Evolutionary conservation across 768 basidiomycete genomes (phyloP).

Genomic region (Trametes cinnabarina): DNA sequence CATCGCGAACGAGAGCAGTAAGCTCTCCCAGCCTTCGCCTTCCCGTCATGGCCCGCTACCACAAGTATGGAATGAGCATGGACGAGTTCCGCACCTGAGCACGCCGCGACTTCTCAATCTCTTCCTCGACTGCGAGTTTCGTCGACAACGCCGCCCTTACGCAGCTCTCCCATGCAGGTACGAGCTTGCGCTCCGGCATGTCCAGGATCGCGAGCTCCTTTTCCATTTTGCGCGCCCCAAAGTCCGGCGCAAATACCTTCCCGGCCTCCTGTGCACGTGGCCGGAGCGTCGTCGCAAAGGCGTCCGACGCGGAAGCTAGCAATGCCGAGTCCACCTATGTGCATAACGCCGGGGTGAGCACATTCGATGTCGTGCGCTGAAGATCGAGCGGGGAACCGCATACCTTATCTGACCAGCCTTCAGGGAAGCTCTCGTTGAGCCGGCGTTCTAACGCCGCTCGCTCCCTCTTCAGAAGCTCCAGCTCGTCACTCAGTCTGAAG

Average conservation of each 20-base stretch:
- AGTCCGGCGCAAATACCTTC: slow-evolving; percentile 41
- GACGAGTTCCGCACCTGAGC: slow-evolving; percentile 42
- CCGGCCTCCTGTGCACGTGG: slow-evolving; percentile 22
- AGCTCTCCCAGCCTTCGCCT: not conserved
- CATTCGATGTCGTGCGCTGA: not conserved
- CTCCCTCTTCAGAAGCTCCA: slow-evolving; percentile 54
- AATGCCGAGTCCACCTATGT: slow-evolving; percentile 43
- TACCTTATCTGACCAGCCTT: slow-evolving; percentile 40
- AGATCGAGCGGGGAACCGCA: not conserved
- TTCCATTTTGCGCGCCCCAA: slow-evolving; percentile 44
- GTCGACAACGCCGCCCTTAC: slow-evolving; percentile 37
- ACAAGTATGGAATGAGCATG: not conserved
- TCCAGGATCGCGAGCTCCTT: slow-evolving; percentile 44
- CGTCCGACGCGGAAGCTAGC: slow-evolving; percentile 28
- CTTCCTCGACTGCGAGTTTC: slow-evolving; percentile 48
- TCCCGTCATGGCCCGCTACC: not conserved
- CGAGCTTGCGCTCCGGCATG: slow-evolving; percentile 38
- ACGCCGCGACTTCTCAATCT: slow-evolving; percentile 41
- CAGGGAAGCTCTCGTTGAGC: slow-evolving; percentile 32
- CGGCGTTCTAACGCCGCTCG: slow-evolving; percentile 43
- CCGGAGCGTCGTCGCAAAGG: slow-evolving; percentile 34
- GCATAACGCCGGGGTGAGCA: not conserved
- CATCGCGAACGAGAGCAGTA: not conserved
- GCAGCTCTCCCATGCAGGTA: slow-evolving; percentile 47
- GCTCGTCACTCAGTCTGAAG: slow-evolving; percentile 46